These are phyloP conservation scores for Trichoderma aggressivum DNA, from an alignment of 2,329 filamentous ascomycete genomes.

Conservation along the genomic window DNA sequence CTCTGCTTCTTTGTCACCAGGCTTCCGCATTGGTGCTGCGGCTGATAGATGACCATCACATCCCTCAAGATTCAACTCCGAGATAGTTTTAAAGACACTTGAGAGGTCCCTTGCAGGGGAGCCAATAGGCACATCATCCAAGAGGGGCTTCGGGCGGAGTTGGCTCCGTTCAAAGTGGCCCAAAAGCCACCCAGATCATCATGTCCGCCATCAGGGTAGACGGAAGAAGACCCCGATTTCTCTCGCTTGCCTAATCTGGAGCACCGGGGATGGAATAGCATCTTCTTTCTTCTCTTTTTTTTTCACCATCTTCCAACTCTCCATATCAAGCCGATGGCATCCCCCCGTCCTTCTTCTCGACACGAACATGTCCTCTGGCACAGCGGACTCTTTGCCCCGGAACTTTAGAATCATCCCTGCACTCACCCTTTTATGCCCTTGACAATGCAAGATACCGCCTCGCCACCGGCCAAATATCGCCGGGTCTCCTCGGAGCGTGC, in stretches of 20 bases:
- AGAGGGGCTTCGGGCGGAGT: conserved; percentile 4
- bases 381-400: neutral
- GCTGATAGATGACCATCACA: neutral
- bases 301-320: neutral
- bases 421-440: neutral
- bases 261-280: neutral
- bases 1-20: neutral
- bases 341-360: neutral
- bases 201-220: neutral
- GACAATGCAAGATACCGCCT: neutral
- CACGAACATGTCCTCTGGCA: neutral
- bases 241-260: neutral
- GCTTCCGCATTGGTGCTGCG: neutral
- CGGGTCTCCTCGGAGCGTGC: neutral
- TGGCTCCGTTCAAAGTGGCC: neutral
- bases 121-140: conserved; percentile 5
- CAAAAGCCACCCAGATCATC: neutral
- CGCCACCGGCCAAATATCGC: neutral
- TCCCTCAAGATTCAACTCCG: conserved; percentile 1
- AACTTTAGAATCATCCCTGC: neutral
- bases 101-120: neutral
- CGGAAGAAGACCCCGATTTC: neutral
- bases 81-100: neutral
- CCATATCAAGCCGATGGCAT: neutral
- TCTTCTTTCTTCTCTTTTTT: neutral